Evolutionary conservation across 345 rosid species (phyloP), one percentile per base, ranked within the genome.

Genomic region (Gossypium sturtianum): DNA sequence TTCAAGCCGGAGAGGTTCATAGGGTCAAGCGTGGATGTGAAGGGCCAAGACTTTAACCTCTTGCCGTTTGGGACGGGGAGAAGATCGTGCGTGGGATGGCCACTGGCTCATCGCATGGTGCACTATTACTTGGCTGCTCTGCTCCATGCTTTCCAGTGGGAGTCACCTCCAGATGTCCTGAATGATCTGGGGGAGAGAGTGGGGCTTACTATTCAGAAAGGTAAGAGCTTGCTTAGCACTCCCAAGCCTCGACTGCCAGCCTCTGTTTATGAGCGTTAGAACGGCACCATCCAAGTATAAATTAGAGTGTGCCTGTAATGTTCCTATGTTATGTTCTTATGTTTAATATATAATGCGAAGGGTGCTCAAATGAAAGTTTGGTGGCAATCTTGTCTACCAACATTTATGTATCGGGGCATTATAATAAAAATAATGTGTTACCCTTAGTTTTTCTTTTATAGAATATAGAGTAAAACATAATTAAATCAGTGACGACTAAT

Each of bases 61-160:
- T 66, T 86, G 57, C 91, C 89, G 0, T 88, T 88, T 43, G 91
- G 85, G 12, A 22, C 85, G 1, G 85, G 85, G 12, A 71, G 83
- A 54, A 74, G 85, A 68, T 79, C 81, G 25, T 82, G 82, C 27
- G 82, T 79, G 0, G 83, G 85, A 3, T 79, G 76, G 74, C 65
- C 71, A 0, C 78, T 78, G 0, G 86, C 74, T 58, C 74, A 76
- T 38, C 48, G 74, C 0, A 76, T 76, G 74, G 74, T 76, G 38
- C 78, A 76, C 10, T 68, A 58, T 29, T 76, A 76, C 73, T 59
- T 76, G 68, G 74, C 68, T 2, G 58, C 78, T 1, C 38, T 76
- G 43, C 68, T 76, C 7, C 78, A 76, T 69, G 78, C 78, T 2
- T 76, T 68, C 20, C 74, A 76, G 3, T 76, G 78, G 78, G 74